phyloP scores from a whole-genome alignment of 768 basidiomycete species.

The Xerocomellus dryophilus region DNA sequence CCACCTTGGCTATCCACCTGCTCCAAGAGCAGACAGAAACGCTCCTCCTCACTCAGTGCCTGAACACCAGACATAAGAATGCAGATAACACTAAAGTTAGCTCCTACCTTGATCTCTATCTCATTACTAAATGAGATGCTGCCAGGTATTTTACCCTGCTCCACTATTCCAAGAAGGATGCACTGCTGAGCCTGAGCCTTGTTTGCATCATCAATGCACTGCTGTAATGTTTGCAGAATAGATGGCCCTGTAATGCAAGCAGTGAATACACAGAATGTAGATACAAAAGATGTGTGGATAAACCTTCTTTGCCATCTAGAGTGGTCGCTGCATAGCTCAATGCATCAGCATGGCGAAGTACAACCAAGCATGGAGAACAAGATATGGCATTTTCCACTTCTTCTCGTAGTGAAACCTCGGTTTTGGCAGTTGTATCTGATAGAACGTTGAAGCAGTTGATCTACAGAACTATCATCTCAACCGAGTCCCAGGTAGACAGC shows the following conservation, averaged over 20 bases:
- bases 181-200: constrained; percentile 65
- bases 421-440: constrained; percentile 73
- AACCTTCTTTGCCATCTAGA: constrained; percentile 63
- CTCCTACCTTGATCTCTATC: constrained; percentile 63
- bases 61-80: constrained; percentile 28
- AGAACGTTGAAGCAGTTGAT: constrained; percentile 83
- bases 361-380: constrained; percentile 82
- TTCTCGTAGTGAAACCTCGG: constrained; percentile 67
- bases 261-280: not conserved
- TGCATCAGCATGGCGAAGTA: constrained; percentile 80
- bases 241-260: constrained; percentile 45
- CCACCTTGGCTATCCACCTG: constrained; percentile 37
- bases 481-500: not conserved
- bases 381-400: constrained; percentile 72
- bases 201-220: constrained; percentile 62
- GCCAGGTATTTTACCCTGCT: constrained; percentile 60
- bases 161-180: constrained; percentile 70
- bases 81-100: not conserved
- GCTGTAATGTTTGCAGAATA: constrained; percentile 55
- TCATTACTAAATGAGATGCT: constrained; percentile 85
- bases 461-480: constrained; percentile 38
- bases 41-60: constrained; percentile 79
- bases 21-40: constrained; percentile 56
- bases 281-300: not conserved
- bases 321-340: constrained; percentile 59